Conservation (phyloP, 1,139 yeast genomes). For the Scheffersomyces insectosa region DNA sequence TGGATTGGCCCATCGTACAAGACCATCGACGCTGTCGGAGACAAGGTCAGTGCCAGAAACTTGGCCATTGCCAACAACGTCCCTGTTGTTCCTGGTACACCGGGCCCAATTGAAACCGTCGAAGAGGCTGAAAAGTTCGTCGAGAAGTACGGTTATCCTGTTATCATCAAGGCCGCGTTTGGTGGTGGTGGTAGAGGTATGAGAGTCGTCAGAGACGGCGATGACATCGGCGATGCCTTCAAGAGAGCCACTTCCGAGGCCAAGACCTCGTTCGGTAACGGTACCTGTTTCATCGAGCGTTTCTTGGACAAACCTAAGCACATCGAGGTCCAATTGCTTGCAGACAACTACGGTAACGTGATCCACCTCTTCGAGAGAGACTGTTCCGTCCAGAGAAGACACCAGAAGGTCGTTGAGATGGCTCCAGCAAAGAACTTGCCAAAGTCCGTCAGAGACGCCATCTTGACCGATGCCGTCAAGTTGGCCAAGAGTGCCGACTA, state of each 20-base stretch:
- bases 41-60: constrained; percentile 90
- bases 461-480: constrained; percentile 89
- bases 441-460: constrained; percentile 78
- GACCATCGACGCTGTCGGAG: constrained; percentile 97
- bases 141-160: constrained; percentile 85
- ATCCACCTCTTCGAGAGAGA: constrained; percentile 97
- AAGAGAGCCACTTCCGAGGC: constrained; percentile 95
- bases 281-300: constrained; percentile 96
- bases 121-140: constrained; percentile 82
- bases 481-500: constrained; percentile 87
- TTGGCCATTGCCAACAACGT: constrained; percentile 81
- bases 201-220: constrained; percentile 98
- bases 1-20: constrained; percentile 94
- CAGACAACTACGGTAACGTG: constrained; percentile 92
- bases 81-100: constrained; percentile 97
- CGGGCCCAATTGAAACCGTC: constrained; percentile 86
- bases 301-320: constrained; percentile 95
- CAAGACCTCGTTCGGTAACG: constrained; percentile 91
- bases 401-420: constrained; percentile 97
- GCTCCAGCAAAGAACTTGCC: constrained; percentile 98
- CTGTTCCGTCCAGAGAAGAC: constrained; percentile 98
- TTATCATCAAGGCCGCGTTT: constrained; percentile 96
- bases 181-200: constrained; percentile 99
- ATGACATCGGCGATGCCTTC: constrained; percentile 88
- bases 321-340: constrained; percentile 94